A percentile compares a stretch with the other conserved stretches of the same genome.
Evolutionary conservation across 176 grass and related monocot genomes (phyloP).

Genomic region (Guadua angustifolia): DNA sequence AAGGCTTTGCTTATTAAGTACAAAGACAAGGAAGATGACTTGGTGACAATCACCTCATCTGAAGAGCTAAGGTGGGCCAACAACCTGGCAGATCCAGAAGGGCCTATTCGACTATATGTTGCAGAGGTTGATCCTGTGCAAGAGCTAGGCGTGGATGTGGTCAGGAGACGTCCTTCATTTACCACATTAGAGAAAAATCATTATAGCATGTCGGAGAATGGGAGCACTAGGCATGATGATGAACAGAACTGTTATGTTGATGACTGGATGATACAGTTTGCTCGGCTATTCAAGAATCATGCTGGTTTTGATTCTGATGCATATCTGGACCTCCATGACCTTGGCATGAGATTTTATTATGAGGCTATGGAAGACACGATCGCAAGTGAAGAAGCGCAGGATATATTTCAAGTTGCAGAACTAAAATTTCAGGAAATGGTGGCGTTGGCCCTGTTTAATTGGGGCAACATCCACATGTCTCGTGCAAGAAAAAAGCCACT

Average conservation of each 20-base stretch:
- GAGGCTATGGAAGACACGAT: slow-evolving; percentile 78
- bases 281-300: slow-evolving; percentile 62
- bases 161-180: slow-evolving; percentile 46
- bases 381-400: slow-evolving; percentile 71
- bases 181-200: slow-evolving; percentile 43
- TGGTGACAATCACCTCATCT: slow-evolving; percentile 68
- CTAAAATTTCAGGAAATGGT: slow-evolving; percentile 78
- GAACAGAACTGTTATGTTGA: slow-evolving; percentile 41
- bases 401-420: slow-evolving; percentile 62
- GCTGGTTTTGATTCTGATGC: slow-evolving; percentile 67
- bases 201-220: slow-evolving; percentile 44
- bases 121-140: slow-evolving; percentile 53
- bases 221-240: slow-evolving; percentile 43
- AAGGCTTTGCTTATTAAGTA: slow-evolving; percentile 72
- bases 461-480: slow-evolving; percentile 78
- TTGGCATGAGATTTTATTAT: slow-evolving; percentile 62
- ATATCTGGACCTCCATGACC: slow-evolving; percentile 65
- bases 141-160: slow-evolving; percentile 54
- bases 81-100: slow-evolving; percentile 50
- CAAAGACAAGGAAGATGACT: slow-evolving; percentile 68
- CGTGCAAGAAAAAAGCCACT: slow-evolving; percentile 69
- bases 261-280: slow-evolving; percentile 71
- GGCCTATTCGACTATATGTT: slow-evolving; percentile 53
- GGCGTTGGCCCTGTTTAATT: slow-evolving; percentile 69
- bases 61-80: slow-evolving; percentile 63